These are phyloP conservation scores for Tetracentron sinense DNA, from an alignment of 164 flowering plant genomes.

Conservation along the genomic window DNA sequence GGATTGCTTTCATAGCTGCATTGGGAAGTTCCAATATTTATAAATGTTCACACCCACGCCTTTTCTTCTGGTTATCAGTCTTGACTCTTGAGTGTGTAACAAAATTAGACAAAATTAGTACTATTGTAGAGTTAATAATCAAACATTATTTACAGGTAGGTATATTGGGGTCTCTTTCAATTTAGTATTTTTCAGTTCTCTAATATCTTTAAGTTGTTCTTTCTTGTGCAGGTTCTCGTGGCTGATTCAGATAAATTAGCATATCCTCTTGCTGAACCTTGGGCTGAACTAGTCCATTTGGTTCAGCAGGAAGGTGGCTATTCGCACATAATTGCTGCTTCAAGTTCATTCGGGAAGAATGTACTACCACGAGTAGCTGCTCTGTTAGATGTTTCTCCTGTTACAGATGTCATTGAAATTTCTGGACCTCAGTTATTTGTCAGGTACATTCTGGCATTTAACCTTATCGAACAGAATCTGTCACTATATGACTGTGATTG, in stretches of 20 bases:
- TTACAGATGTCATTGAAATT: constrained; percentile 75
- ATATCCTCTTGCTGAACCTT: constrained; percentile 85
- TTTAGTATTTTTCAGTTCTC: background rate
- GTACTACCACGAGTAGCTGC: constrained; percentile 93
- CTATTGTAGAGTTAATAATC: background rate
- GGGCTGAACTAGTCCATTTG: constrained; percentile 76
- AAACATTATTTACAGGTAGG: background rate
- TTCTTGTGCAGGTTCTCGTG: constrained; percentile 64
- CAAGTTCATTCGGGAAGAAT: constrained; percentile 94
- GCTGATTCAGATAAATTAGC: constrained; percentile 75
- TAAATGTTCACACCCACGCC: background rate
- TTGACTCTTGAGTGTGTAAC: too few species aligned
- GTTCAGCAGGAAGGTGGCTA: constrained; percentile 66
- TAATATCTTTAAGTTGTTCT: background rate
- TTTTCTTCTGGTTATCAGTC: background rate
- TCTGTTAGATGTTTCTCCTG: constrained; percentile 87
- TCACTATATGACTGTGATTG: background rate
- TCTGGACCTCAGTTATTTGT: constrained; percentile 61
- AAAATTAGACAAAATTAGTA: background rate
- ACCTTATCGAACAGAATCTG: background rate
- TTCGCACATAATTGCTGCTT: constrained; percentile 75
- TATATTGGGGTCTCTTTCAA: background rate
- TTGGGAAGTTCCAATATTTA: background rate
- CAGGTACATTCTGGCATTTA: constrained; percentile 40
- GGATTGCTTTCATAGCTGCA: background rate